Evolutionary conservation across 2,329 filamentous ascomycete genomes (phyloP).

Genomic region (Colletotrichum musicola): DNA sequence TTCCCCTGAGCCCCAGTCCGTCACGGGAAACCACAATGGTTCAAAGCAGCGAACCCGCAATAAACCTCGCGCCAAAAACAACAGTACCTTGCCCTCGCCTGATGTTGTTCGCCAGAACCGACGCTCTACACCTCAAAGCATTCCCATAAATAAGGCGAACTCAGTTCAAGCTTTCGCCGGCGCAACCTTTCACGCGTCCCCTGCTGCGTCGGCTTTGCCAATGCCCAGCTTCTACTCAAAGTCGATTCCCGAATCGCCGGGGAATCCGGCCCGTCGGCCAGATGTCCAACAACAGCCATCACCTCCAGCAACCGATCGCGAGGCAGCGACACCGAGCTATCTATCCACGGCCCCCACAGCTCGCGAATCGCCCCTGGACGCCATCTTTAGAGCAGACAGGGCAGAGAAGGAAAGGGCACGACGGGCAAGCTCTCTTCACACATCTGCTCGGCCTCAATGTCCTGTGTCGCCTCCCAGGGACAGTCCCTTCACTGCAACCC

Average conservation of each 20-base stretch:
- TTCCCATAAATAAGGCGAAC: constrained; percentile 56
- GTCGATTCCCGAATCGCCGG: constrained; percentile 75
- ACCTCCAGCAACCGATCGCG: constrained; percentile 65
- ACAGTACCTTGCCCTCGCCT: constrained; percentile 51
- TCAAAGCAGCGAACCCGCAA: constrained; percentile 44
- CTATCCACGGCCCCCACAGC: constrained; percentile 47
- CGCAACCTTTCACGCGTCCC: constrained; percentile 94
- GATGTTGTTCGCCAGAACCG: constrained; percentile 55
- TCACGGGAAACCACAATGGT: constrained; percentile 46
- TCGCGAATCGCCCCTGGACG: constrained; percentile 83
- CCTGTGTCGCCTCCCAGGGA: constrained; percentile 63
- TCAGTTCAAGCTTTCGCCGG: constrained; percentile 82
- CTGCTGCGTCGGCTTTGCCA: constrained; percentile 88
- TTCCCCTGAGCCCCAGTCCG: constrained; percentile 49
- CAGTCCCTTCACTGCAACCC: constrained; percentile 34
- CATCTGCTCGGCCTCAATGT: constrained; percentile 53
- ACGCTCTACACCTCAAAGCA: constrained; percentile 55
- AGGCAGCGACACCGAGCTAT: constrained; percentile 60
- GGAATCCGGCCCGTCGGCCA: constrained; percentile 45
- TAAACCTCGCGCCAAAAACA: constrained; percentile 40
- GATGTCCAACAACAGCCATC: constrained; percentile 60
- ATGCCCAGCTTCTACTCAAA: constrained; percentile 89
- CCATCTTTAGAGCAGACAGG: constrained; percentile 90
- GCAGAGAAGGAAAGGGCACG: constrained; percentile 77
- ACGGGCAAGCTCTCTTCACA: constrained; percentile 63